Base-by-base conservation (phyloP, 106 monocot species). In the Gastrodia elata region DNA sequence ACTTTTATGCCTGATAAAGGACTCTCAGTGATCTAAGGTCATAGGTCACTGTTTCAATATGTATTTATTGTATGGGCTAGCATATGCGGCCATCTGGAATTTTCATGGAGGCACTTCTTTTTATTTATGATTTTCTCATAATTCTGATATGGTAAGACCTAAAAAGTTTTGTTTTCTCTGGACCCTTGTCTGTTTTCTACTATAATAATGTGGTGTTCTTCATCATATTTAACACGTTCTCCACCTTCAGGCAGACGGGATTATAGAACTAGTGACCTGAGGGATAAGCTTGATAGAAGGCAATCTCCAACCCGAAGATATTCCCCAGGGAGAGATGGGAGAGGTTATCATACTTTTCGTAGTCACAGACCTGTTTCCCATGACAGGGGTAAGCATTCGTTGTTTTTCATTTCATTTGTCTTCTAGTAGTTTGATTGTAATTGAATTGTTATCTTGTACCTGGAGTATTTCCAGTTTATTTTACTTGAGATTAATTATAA, bases 271-370 rank as follows among this genome's bases (percentile, higher is more conserved):
- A 74, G 71, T 70, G 91, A 91, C 61, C 68, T 94, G 56, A 88
- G 94, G 82, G 91, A 82, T 59, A 94, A 73, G 64, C 77, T 94
- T 82, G 90, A 85, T 22, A 83, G 86, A 68, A 88, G 90, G 73
- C 77, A 81, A 68, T 91, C 94, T 71, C 94, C 94, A 72, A 74
- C 73, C 76, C 68, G 88, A 35, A 88, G 86, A 68, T 79, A 82
- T 79, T 94, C 94, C 27, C 94, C 91, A 73, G 88, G 43, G 33
- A 84, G 86, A 81, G 91, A 88, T 82, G 74, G 76, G 71, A 88
- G 86, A 75, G 82, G 77, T 55, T 79, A 75, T 77, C 78, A 77
- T 75, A 37, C 77, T 65, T 87, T 85, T 80, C 80, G 61, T 72
- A 56, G 44, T 80, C 76, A 76, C 71, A 94, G 74, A 59, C 73